Base-by-base conservation (phyloP, 148 eudicot species). In the Rhododendron mucronatum region DNA sequence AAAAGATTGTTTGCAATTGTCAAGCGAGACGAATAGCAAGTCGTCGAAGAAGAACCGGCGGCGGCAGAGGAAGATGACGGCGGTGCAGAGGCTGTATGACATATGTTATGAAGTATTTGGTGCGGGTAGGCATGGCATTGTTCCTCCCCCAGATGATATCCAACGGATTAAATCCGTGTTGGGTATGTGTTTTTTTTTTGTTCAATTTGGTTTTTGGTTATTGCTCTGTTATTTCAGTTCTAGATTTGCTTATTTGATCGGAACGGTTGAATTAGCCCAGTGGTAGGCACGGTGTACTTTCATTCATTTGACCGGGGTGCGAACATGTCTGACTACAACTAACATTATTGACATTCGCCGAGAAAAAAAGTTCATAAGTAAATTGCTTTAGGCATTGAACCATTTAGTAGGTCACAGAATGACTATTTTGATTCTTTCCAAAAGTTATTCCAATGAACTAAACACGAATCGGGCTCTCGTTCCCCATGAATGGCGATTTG, bases 91-190 rank as follows among this genome's bases (percentile, higher is more conserved):
- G 76, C 90, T 95, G 11, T 94, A 91, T 30, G 88, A 93, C 6
- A 86, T 89, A 4, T 94, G 98, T 87, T 89, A 89, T 91, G 90
- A 94, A 57, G 91, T 93, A 4, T 95, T 95, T 83, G 96, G 91
- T 13, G 84, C 89, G 86, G 92, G 92, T 41, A 94, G 92, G 61
- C 84, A 91, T 63, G 97, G 93, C 41, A 89, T 95, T 84, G 85
- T 94, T 82, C 98, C 98, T 0, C 82, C 91, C 6, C 84, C 91
- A 5, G 90, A 84, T 1, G 89, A 92, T 48, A 86, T 95, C 13
- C 87, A 90, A 41, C 93, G 89, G 21, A 78, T 95, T 35, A 88
- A 89, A 53, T 89, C 95, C n/a, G 88, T 93, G 75, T 87, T 95
- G 90, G 97, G 98, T 95, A 90, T 83, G 90, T 51, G 11, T 21